Base-by-base conservation (phyloP, 2,329 filamentous ascomycete species). In the Sclerotiophoma versabilis region DNA sequence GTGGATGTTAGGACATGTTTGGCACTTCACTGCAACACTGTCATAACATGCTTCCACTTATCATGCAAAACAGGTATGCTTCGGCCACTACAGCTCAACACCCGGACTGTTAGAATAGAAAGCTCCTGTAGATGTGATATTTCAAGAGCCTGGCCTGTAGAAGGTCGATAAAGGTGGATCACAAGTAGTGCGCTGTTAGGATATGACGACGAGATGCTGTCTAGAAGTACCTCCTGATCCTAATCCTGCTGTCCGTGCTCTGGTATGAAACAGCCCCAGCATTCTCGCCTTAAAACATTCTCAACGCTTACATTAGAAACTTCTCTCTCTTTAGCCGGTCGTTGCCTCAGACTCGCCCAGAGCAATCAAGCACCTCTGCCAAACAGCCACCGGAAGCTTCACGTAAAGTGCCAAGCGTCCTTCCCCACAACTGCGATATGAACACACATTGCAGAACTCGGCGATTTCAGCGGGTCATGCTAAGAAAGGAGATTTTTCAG, bases 321-420 rank as follows among this genome's bases (percentile, higher is more conserved):
- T 5, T 37, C 17, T 8, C 29, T 4, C 11, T 49, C 32, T 52
- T 60, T 55, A 55, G 12, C 52, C 52, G 52, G 33, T 41, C 7
- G 12, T 37, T 12, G 36, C 26, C 38, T 33, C 34, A 39, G 32
- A 4, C 1, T 34, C 11, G 30, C 22, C 34, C 29, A 45, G 27
- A 9, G 4, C 17, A 41, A 49, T 54, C 53, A 63, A 62, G 59
- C 52, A 27, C 20, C 36, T 14, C 20, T 4, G 6, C 26, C 36
- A 19, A 48, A 49, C 39, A 52, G 48, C 54, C 63, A 53, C 55
- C 46, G 60, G 53, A 61, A 61, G 59, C 58, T 63, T 60, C 53
- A 41, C 43, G 33, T 57, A 65, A 15, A 65, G 62, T 65, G 56
- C 54, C 43, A 38, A 30, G 50, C 41, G 9, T 6, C 19, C 34